Evolutionary conservation across 768 basidiomycete genomes (phyloP), one percentile per base, ranked within the genome.

Genomic region (Cystobasidium onofrii): DNA sequence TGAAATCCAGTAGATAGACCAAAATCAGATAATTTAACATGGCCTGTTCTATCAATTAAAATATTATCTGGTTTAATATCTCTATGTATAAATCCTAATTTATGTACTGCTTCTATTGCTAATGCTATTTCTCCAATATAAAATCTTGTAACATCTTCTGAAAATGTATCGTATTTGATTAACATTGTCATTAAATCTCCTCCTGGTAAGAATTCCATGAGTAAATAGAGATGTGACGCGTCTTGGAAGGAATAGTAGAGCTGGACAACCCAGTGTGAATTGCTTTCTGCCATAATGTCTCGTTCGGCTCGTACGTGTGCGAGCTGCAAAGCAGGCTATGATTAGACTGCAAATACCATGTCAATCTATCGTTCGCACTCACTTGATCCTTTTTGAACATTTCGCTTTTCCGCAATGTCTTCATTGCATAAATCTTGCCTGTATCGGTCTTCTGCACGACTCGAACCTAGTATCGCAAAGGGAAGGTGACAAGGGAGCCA

Each of bases 61-160:
- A 99, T 96, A 80, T 99, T 99, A 82, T 99, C 95, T 20, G 95
- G 95, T 82, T 99, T 99, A 82, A 99, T 98, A 80, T 99, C 95
- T 77, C 95, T 89, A 81, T 98, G 96, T 76, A 98, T 98, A 81
- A 98, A 98, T 0, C 95, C 96, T 33, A 98, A 87, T 77, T 90
- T 88, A 82, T 99, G 95, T 1, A 99, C 94, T 1, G 95, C 92
- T 80, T 98, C 95, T 75, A 99, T 97, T 9, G 96, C 96, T 20
- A 98, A 85, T 63, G 95, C 90, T 82, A 93, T 97, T 83, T 99
- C 89, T n/a, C 96, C 96, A 79, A 99, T 92, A 82, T 99, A 98
- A 82, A 98, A 98, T 65, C 95, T 86, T 71, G 92, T 92, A 17
- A 98, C 95, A 78, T 98, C 96, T 82, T 98, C 95, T 0, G 91